Evolutionary conservation across 371 early-diverging fungal species (phyloP), one percentile per base, ranked within the genome.

Genomic region (Mortierella sp.): DNA sequence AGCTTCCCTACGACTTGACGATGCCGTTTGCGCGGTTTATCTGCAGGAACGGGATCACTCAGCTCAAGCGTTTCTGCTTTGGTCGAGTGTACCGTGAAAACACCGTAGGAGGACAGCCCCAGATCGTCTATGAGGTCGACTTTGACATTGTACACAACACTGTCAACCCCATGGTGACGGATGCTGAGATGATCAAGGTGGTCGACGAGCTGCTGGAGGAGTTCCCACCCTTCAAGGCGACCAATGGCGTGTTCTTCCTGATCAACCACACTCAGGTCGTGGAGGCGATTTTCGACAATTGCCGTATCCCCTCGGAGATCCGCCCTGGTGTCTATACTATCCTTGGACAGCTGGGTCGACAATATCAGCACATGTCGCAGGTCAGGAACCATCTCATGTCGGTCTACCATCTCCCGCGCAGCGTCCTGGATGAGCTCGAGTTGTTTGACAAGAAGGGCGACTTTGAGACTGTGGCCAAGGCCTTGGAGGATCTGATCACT

Each of bases 1-100:
- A 92, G 86, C 84, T 98, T 24, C 97, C 97, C 0, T 95, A 94
- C 81, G 98, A 98, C 85, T 90, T 97, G 79, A 97, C 98, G 0
- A 92, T 95, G 4, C 97, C 98, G 6, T 98, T 97, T 89, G 97
- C 97, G 0, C 86, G 98, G 40, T 95, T 91, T 48, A 87, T 98
- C 44, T 91, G 95, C 6, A 89, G 97, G 2, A 88, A 90, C 64
- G 94, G 91, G 10, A 91, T 93, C 67, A 91, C 90, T 3, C 90
- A 94, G 70, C 69, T 97, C 34, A 96, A 97, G 81, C 90, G 98
- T 61, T 98, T 92, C 81, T 91, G 92, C 22, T 96, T 98, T 85
- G 97, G 95, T 45, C 88, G 89, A 43, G 96, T 96, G 5, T 98
- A 93, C 79, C 90, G 88, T n/a, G 93, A 93, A 77, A 93, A 91